phyloP scores from a whole-genome alignment of 129 eudicot species.

The Flaveria trinervia region DNA sequence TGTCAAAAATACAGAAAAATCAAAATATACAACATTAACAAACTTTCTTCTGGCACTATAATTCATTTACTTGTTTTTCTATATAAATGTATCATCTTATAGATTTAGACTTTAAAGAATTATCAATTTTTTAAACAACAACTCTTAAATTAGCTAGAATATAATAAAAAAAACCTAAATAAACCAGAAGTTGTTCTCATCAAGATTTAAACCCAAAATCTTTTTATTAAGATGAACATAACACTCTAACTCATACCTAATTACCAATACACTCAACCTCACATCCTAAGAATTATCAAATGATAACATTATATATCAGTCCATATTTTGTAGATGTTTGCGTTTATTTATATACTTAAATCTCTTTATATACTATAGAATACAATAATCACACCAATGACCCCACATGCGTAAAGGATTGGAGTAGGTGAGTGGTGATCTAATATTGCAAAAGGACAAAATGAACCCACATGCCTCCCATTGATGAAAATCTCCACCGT shows the following conservation, averaged over 20 bases:
- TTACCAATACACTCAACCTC: too few relatives aligned
- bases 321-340: neutral
- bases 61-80: too few relatives aligned
- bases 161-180: too few relatives aligned
- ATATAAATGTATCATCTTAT: too few relatives aligned
- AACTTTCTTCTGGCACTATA: too few relatives aligned
- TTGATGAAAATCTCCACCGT: slow-evolving; percentile 11
- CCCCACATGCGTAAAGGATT: neutral
- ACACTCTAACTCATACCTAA: too few relatives aligned
- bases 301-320: neutral
- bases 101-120: neutral
- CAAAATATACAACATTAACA: too few relatives aligned
- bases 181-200: too few relatives aligned
- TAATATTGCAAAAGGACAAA: slow-evolving; percentile 25
- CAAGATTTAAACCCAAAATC: too few relatives aligned
- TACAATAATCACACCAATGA: neutral
- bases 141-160: too few relatives aligned
- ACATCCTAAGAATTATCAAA: neutral
- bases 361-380: neutral
- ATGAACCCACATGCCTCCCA: slow-evolving; percentile 29
- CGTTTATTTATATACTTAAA: neutral
- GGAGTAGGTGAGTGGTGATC: slow-evolving; percentile 27
- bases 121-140: too few relatives aligned
- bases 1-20: neutral
- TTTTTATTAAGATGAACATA: too few relatives aligned